A percentile compares a stretch with the other conserved stretches of the same genome.
phyloP scores from a whole-genome alignment of 345 rosid species.

The Crucihimalaya himalaica region DNA sequence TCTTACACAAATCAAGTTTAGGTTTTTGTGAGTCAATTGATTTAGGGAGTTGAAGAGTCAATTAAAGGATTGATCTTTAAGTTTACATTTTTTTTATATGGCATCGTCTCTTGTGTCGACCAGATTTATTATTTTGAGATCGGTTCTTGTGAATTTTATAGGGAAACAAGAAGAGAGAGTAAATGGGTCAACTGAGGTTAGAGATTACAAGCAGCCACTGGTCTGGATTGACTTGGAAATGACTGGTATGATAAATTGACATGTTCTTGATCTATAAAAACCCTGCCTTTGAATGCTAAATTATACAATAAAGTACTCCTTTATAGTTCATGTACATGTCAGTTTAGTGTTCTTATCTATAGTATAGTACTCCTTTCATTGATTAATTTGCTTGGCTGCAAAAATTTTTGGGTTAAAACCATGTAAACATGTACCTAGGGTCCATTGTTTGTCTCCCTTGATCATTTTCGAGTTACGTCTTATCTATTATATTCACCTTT shows the following conservation, averaged over 20 bases:
- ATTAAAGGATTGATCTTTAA: conserved; percentile 6
- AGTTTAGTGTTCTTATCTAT: neutral
- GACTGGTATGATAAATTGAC: conserved; percentile 60
- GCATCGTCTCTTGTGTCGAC: no score
- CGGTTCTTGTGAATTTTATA: neutral
- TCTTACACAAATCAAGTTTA: neutral
- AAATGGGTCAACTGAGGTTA: conserved; percentile 24
- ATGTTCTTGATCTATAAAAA: neutral
- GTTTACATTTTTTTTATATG: neutral
- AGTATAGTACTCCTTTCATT: neutral
- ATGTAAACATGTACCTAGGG: neutral
- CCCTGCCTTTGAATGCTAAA: neutral
- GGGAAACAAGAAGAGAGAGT: conserved; percentile 23
- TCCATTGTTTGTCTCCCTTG: neutral
- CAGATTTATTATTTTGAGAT: neutral
- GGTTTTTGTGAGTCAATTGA: neutral
- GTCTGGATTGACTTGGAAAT: conserved; percentile 97
- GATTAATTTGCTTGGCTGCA: neutral
- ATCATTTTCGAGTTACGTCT: neutral
- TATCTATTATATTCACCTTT: no score
- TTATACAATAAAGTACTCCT: no score
- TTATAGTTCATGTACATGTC: no score
- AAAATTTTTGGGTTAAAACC: neutral
- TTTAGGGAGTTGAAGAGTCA: neutral
- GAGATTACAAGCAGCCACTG: conserved; percentile 65